Conservation (phyloP, 2,329 filamentous ascomycete species). For the Cercospora sesami region DNA sequence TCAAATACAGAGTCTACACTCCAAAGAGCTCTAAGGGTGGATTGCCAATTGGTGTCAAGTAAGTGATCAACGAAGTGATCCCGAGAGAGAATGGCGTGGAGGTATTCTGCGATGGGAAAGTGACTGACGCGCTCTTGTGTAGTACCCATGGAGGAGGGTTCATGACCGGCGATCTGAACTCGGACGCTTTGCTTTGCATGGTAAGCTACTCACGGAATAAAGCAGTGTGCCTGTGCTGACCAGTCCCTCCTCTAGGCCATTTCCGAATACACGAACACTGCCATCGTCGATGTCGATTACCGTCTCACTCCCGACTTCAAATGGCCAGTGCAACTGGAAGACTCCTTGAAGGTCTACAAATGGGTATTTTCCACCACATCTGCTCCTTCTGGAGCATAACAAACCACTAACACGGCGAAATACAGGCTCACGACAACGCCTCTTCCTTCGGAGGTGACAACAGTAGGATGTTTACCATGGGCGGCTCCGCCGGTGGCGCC, state of each 20-base stretch:
- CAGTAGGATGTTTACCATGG: conserved; percentile 29
- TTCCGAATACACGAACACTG: conserved; percentile 28
- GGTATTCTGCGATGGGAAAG: neutral
- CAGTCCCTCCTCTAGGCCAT: conserved; percentile 7
- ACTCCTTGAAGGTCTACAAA: conserved; percentile 41
- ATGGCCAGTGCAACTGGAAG: conserved; percentile 48
- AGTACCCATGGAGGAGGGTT: conserved; percentile 32
- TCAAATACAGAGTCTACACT: conserved; percentile 29
- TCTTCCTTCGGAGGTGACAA: conserved; percentile 27
- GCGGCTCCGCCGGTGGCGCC: conserved; percentile 35
- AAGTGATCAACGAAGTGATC: neutral
- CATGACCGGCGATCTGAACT: conserved; percentile 31
- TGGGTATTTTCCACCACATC: conserved; percentile 39
- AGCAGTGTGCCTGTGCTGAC: neutral
- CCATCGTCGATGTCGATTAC: conserved; percentile 45
- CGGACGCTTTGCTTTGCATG: conserved; percentile 30
- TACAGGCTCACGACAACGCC: conserved; percentile 30
- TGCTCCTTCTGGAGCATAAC: no score
- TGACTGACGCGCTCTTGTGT: neutral
- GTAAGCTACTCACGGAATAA: neutral
- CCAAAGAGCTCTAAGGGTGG: conserved; percentile 26
- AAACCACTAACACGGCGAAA: neutral
- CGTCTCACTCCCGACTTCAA: conserved; percentile 48
- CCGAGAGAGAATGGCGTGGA: neutral
- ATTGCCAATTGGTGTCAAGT: conserved; percentile 25